A percentile compares a stretch with the other conserved stretches of the same genome.
Conservation (phyloP, 345 rosid genomes). For the Sonneratia alba region DNA sequence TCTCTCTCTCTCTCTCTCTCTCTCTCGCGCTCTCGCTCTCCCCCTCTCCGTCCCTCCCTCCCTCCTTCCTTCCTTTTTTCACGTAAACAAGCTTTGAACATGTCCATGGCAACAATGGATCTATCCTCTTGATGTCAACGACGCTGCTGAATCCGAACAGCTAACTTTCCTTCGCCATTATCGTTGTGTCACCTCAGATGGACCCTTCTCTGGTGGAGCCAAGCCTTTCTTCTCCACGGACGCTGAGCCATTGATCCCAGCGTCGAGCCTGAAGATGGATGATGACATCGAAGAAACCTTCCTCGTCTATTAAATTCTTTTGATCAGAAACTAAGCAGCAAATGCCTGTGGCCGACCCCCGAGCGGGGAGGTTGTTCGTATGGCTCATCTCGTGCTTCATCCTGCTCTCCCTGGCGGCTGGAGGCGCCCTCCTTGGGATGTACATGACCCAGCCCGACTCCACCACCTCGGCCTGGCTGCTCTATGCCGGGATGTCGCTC, state of each 20-base stretch:
- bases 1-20: conserved; percentile 1
- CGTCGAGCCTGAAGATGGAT: conserved; percentile 6
- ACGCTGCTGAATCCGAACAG: not conserved
- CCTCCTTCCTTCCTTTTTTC: conserved; percentile 18
- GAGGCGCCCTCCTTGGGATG: conserved; percentile 51
- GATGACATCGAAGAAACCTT: conserved; percentile 4
- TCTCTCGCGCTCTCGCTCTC: not conserved
- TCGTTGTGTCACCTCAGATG: not conserved
- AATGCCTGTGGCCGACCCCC: conserved; percentile 70
- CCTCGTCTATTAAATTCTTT: not conserved
- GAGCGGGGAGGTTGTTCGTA: conserved; percentile 46
- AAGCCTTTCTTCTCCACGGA: not conserved
- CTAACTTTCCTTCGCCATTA: not conserved
- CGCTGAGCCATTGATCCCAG: conserved; percentile 3
- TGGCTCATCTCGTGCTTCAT: conserved; percentile 48
- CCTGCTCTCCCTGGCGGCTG: conserved; percentile 30
- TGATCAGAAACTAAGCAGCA: not conserved
- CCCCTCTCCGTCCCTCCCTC: too few species aligned
- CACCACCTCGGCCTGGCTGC: conserved; percentile 37
- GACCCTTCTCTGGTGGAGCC: not conserved
- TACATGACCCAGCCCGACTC: conserved; percentile 44
- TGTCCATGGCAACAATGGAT: not conserved
- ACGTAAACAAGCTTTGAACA: conserved; percentile 26
- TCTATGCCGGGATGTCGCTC: conserved; percentile 45
- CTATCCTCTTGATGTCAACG: not conserved